Conservation (phyloP, 768 basidiomycete species). For the Pulveroboletus frians region DNA sequence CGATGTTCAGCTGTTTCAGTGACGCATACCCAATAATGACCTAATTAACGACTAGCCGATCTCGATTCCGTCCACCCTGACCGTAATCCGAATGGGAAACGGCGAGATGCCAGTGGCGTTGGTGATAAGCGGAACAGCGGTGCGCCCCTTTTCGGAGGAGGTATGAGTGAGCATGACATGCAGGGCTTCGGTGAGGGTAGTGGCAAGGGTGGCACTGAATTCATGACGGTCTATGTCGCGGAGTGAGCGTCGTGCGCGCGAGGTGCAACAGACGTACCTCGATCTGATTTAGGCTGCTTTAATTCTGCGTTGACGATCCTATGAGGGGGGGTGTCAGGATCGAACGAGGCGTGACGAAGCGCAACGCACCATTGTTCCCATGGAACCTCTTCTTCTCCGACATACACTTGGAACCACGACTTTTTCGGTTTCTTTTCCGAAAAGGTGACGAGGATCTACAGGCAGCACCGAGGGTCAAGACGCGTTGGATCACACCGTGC, state of each 20-base stretch:
- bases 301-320: conserved; percentile 82
- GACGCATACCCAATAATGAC: not conserved
- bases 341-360: not conserved
- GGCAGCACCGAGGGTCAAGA: not conserved
- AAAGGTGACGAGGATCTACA: conserved; percentile 62
- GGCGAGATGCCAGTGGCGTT: conserved; percentile 72
- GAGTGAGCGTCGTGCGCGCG: not conserved
- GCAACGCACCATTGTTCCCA: conserved; percentile 77
- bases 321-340: not conserved
- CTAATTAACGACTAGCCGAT: conserved; percentile 33
- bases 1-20: not conserved
- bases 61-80: conserved; percentile 64
- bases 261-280: conserved; percentile 36
- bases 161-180: conserved; percentile 71
- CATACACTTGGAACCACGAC: conserved; percentile 68
- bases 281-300: conserved; percentile 62
- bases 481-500: conserved; percentile 17
- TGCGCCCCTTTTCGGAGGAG: conserved; percentile 70
- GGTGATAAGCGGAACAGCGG: conserved; percentile 75
- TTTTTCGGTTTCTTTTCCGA: conserved; percentile 75
- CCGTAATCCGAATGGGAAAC: conserved; percentile 68
- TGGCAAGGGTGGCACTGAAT: conserved; percentile 54
- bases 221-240: conserved; percentile 38
- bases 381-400: conserved; percentile 75
- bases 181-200: conserved; percentile 60